phyloP scores from a whole-genome alignment of 768 basidiomycete species.

The Pulveroboletus sp. region DNA sequence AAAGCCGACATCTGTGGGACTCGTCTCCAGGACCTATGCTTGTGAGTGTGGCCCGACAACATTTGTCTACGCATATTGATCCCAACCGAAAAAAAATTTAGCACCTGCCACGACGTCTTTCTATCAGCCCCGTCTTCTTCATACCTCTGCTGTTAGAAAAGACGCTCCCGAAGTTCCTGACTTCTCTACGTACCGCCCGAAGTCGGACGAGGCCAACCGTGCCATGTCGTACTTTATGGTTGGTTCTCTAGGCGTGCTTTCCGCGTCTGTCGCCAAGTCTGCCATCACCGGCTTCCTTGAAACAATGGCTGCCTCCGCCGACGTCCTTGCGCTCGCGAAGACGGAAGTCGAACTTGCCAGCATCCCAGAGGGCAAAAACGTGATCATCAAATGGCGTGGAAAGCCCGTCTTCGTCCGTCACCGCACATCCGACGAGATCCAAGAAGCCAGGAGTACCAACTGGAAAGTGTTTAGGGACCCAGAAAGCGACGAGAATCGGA shows the following conservation, averaged over 20 bases:
- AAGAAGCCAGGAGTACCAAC: slow-evolving; percentile 83
- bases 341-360: slow-evolving; percentile 87
- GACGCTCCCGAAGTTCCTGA: slow-evolving; percentile 86
- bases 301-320: slow-evolving; percentile 96
- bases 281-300: slow-evolving; percentile 90
- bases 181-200: slow-evolving; percentile 76
- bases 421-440: slow-evolving; percentile 86
- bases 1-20: slow-evolving; percentile 45
- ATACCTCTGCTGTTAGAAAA: slow-evolving; percentile 67
- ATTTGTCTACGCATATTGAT: slow-evolving; percentile 14
- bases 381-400: slow-evolving; percentile 98
- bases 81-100: slow-evolving; percentile 8
- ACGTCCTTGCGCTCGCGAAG: slow-evolving; percentile 97
- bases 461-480: slow-evolving; percentile 92
- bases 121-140: slow-evolving; percentile 69
- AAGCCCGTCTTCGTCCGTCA: slow-evolving; percentile 99
- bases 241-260: slow-evolving; percentile 87
- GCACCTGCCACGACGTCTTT: slow-evolving; percentile 53
- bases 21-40: slow-evolving; percentile 63
- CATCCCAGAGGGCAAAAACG: slow-evolving; percentile 98
- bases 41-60: slow-evolving; percentile 45
- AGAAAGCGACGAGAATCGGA: slow-evolving; percentile 82
- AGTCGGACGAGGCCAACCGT: slow-evolving; percentile 64
- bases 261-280: slow-evolving; percentile 93
- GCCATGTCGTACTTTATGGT: slow-evolving; percentile 88